Percentiles rank a stretch among this genome's conserved stretches.
Conservation (phyloP, 805 yeast genomes). For the Tetrapisispora taiwanensis region DNA sequence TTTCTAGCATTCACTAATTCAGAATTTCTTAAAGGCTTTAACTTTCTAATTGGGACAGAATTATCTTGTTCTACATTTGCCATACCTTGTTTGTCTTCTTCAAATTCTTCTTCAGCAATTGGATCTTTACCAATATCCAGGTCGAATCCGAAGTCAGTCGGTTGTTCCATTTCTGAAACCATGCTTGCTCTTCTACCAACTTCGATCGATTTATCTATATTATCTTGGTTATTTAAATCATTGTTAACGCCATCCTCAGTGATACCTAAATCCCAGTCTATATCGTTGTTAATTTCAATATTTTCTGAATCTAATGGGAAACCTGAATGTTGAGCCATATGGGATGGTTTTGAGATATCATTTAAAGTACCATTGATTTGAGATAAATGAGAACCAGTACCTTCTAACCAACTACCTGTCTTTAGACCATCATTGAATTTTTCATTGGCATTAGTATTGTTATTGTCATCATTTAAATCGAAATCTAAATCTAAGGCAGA, state of each 20-base stretch:
- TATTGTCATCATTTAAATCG: slow-evolving; percentile 20
- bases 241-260: slow-evolving; percentile 11
- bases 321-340: slow-evolving; percentile 10
- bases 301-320: slow-evolving; percentile 18
- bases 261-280: slow-evolving; percentile 25
- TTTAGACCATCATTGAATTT: slow-evolving; percentile 3
- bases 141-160: slow-evolving; percentile 44
- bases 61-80: not conserved
- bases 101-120: slow-evolving; percentile 18
- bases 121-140: slow-evolving; percentile 36
- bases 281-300: slow-evolving; percentile 19
- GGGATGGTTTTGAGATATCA: not conserved
- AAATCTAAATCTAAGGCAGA: slow-evolving; percentile 26
- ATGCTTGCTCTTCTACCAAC: slow-evolving; percentile 44
- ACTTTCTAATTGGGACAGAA: not conserved
- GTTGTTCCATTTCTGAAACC: slow-evolving; percentile 16
- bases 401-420: slow-evolving; percentile 18
- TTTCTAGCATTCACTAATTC: slow-evolving; percentile 9
- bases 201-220: slow-evolving; percentile 54
- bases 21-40: slow-evolving; percentile 7
- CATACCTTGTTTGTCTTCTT: not conserved
- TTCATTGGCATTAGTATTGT: not conserved
- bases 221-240: slow-evolving; percentile 9
- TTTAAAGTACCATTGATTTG: not conserved
- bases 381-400: slow-evolving; percentile 11